Base-by-base conservation (phyloP, 129 eudicot genomes). In the carrot (Daucus carota) region DNA sequence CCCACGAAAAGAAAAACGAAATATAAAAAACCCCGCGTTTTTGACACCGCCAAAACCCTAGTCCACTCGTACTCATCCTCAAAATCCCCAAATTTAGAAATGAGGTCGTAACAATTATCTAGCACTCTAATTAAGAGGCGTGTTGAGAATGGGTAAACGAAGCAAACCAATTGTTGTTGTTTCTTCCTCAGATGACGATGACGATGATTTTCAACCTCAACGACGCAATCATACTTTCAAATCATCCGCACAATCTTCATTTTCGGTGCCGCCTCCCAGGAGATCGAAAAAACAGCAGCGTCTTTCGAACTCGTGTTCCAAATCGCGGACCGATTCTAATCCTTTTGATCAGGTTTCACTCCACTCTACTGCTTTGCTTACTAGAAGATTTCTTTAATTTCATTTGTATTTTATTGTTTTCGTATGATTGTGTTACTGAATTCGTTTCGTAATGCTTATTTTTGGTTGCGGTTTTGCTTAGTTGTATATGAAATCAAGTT, bases 271-370 rank as follows among this genome's bases (percentile, higher is more conserved):
- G 2, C 89, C 96, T 22, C 78, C 40, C 3, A 36, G 40, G 54
- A 83, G 85, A 78, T 70, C 89, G 13, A 92, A 88, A 79, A 88
- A 76, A 5, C 50, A 32, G 54, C 70, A 75, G 50, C 80, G 92
- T 34, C 44, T 84, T 60, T 83, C 92, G n/a, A 75, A 31, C 68
- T 84, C 87, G 0, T 75, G 76, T 45, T 76, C 91, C 9, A 74
- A 83, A 20, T 66, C 90, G 9, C 62, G 57, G 26, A 86, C 76
- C 2, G 78, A 70, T 62, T 65, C 78, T 31, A 17, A 78, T 66
- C 36, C 65, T 28, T 86, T 86, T 46, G 82, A 83, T 68, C 80
- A 84, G 81, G 87, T 84, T 70, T 4, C 24, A 28, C 20, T 14
- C 47, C 13, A 57, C 65, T 65, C 70, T 5, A 4, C 41, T 31